phyloP scores from a whole-genome alignment of 2,329 filamentous ascomycete genomes.

The Aspergillus neoniger region DNA sequence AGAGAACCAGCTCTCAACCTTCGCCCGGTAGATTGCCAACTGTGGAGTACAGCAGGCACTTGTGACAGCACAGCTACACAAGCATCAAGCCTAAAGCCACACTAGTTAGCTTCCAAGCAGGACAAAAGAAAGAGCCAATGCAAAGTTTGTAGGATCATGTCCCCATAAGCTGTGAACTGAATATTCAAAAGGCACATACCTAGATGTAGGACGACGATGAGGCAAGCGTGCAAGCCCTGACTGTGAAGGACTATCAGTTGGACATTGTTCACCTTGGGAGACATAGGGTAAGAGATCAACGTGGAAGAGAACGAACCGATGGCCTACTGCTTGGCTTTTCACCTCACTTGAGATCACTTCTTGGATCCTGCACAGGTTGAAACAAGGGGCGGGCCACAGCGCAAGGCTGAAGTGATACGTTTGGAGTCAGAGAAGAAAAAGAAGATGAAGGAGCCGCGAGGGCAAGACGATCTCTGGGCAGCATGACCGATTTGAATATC shows the following conservation, averaged over 20 bases:
- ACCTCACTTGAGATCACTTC: conserved; percentile 11
- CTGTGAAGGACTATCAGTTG: background rate
- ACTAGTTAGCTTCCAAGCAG: background rate
- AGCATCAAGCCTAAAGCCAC: background rate
- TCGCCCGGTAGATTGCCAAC: background rate
- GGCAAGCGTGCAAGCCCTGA: background rate
- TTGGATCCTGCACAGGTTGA: conserved; percentile 35
- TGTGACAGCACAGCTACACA: conserved; percentile 2
- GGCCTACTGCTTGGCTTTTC: background rate
- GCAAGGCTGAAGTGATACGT: conserved; percentile 24
- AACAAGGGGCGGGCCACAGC: conserved; percentile 24
- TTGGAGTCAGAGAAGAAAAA: conserved; percentile 20
- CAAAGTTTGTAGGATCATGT: background rate
- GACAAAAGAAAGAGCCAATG: background rate
- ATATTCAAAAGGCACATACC: background rate
- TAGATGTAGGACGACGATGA: background rate
- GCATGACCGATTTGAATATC: conserved; percentile 33
- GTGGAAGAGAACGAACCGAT: background rate
- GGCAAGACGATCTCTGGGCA: conserved; percentile 12
- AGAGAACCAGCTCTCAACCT: conserved; percentile 41
- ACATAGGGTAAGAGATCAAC: background rate
- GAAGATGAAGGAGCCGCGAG: conserved; percentile 20
- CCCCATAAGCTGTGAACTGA: background rate
- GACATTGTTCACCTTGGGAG: background rate
- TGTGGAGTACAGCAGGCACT: background rate